Base-by-base conservation (phyloP, 2,329 filamentous ascomycete genomes). In the Ceratocystis colombiana region DNA sequence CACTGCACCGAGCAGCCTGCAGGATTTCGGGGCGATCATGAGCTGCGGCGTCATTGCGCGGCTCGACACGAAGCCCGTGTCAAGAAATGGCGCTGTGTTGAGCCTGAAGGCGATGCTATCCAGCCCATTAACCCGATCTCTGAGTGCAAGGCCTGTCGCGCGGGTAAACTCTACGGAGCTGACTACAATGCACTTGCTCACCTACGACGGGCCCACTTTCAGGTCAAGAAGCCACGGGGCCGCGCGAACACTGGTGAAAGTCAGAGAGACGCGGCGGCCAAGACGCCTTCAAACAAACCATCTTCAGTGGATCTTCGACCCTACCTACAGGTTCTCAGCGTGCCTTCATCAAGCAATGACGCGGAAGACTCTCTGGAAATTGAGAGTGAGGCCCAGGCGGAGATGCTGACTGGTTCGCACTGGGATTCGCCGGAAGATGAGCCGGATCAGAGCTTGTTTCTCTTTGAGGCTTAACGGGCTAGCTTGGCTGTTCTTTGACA, bases 111-210 rank as follows among this genome's bases (percentile, higher is more conserved):
- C 4, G 50, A n/a, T 10, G 28, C 30, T 1, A 22, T 68, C 15
- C 46, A 37, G 8, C 65, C 69, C 3, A 65, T 67, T 48, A 67
- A 66, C 59, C 86, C 91, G 50, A 82, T 97, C 44, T 79, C 80
- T 63, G 88, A 88, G 70, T 96, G 92, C 82, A 96, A 96, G 75
- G 84, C 88, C 61, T 97, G 93, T 75, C 82, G 81, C 62, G 81
- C 82, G 57, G 77, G 82, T 66, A 96, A 96, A 78, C 82, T 84
- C 67, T 97, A 97, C 71, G 88, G 88, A 2, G 89, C 89, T 17
- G 94, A 96, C 77, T 96, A 97, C 77, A 97, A 97, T 72, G 93
- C 92, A 0, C 91, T 91, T 0, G 93, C 91, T 0, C 93, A 97
- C 73, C 81, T 97, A 7, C 84, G 92, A 53, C 86, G 93, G 62